Evolutionary conservation across 2,329 filamentous ascomycete species (phyloP).

Genomic region (Incumbomyces delicatus): DNA sequence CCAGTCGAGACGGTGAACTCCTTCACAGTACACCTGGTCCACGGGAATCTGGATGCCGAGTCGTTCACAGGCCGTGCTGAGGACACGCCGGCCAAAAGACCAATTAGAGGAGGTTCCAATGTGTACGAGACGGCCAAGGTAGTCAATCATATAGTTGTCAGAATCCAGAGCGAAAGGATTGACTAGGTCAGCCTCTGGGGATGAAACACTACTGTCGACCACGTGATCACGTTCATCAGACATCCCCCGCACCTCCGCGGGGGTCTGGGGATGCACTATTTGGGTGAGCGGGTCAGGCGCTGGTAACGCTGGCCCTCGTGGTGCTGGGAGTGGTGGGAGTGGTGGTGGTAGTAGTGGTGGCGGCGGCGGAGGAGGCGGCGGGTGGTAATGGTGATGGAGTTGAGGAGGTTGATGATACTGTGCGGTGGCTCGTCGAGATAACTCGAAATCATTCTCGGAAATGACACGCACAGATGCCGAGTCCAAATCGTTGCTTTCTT

Average conservation of each 20-base stretch:
- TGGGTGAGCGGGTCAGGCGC: too few relatives aligned
- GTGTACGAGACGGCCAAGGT: constrained; percentile 23
- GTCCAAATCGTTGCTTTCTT: too few relatives aligned
- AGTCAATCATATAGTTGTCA: too few relatives aligned
- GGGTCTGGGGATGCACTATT: too few relatives aligned
- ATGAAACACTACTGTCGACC: not conserved
- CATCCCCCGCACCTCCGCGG: too few relatives aligned
- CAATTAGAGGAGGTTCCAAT: constrained; percentile 49
- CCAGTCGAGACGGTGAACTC: constrained; percentile 25
- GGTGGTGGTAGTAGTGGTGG: constrained; percentile 7
- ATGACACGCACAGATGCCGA: too few relatives aligned
- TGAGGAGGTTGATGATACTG: not conserved
- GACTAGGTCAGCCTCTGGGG: too few relatives aligned
- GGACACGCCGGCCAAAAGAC: constrained; percentile 44
- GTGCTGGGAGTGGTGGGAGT: constrained; percentile 10
- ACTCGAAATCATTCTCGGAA: not conserved
- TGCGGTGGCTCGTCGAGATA: not conserved
- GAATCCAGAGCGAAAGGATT: too few relatives aligned
- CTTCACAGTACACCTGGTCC: constrained; percentile 41
- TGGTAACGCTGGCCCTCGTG: too few relatives aligned
- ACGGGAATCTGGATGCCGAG: constrained; percentile 36
- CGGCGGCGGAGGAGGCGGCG: constrained; percentile 15
- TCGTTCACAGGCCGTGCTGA: constrained; percentile 41
- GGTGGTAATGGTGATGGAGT: not conserved
- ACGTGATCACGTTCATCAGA: too few relatives aligned